Conservation (phyloP, 805 yeast genomes). For the Hanseniaspora mollemarum region DNA sequence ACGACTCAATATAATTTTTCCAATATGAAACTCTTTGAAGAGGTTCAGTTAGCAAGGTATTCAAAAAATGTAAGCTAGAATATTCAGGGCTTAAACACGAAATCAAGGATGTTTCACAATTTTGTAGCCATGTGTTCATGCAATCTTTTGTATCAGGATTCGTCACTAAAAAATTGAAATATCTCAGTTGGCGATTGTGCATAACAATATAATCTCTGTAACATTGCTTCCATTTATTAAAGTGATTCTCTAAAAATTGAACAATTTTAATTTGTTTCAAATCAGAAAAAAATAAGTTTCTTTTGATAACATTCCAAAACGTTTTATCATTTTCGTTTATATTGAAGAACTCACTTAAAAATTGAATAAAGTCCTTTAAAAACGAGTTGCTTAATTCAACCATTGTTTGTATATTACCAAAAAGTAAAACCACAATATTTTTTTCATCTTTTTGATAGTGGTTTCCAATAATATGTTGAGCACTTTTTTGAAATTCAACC, state of each 20-base stretch:
- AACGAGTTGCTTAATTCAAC: slow-evolving; percentile 31
- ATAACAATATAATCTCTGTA: slow-evolving; percentile 29
- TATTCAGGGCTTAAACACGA: too few relatives aligned
- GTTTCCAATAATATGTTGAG: slow-evolving; percentile 27
- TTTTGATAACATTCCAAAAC: slow-evolving; percentile 17
- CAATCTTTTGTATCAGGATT: slow-evolving; percentile 17
- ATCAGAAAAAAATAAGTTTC: slow-evolving; percentile 10
- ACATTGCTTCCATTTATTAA: slow-evolving; percentile 29
- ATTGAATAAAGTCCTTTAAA: slow-evolving; percentile 18
- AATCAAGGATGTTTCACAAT: slow-evolving; percentile 24
- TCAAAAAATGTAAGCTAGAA: too few relatives aligned
- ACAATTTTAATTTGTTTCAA: slow-evolving; percentile 24
- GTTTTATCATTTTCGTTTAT: slow-evolving; percentile 1
- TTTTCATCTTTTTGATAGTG: slow-evolving; percentile 13
- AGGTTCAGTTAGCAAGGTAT: too few relatives aligned
- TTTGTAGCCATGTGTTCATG: slow-evolving; percentile 30
- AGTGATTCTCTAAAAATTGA: slow-evolving; percentile 25
- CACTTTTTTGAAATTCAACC: slow-evolving; percentile 27
- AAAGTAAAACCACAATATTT: slow-evolving; percentile 32
- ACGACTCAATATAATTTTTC: too few relatives aligned
- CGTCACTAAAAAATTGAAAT: slow-evolving; percentile 21
- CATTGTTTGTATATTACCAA: slow-evolving; percentile 36
- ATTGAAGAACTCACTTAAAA: slow-evolving; percentile 3
- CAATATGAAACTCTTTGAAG: slow-evolving; percentile 26
- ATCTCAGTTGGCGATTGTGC: slow-evolving; percentile 27